Evolutionary conservation across 1,284 basidiomycete species (phyloP).

Genomic region (Singerocomus inundabilis): DNA sequence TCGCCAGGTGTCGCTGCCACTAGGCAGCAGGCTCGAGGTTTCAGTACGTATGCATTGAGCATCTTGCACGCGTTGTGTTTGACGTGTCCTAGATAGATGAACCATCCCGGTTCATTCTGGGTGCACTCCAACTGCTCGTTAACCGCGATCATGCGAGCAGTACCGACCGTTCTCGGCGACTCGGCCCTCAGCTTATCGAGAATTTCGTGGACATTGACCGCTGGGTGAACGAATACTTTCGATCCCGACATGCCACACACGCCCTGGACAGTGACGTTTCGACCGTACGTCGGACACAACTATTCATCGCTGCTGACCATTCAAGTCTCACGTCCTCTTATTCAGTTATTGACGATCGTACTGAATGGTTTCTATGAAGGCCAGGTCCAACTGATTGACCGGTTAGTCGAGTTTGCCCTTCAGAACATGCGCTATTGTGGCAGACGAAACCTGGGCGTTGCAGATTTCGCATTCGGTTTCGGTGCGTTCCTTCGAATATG

Average conservation of each 20-base stretch:
- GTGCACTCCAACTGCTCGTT: constrained; percentile 28
- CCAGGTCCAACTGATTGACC: constrained; percentile 29
- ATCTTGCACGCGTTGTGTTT: background rate
- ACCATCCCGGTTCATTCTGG: constrained; percentile 26
- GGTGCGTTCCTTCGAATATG: constrained; percentile 16
- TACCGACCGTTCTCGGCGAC: constrained; percentile 18
- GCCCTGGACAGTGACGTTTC: constrained; percentile 19
- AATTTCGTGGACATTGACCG: constrained; percentile 31
- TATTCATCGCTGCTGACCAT: background rate
- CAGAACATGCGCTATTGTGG: constrained; percentile 24
- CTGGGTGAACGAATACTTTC: constrained; percentile 31
- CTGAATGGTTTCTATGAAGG: constrained; percentile 34
- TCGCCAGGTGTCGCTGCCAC: constrained; percentile 25
- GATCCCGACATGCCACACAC: constrained; percentile 17
- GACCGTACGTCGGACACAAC: constrained; percentile 15
- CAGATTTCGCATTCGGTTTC: constrained; percentile 32
- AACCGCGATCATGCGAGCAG: constrained; percentile 24
- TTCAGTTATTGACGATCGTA: constrained; percentile 31
- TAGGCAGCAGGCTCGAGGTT: constrained; percentile 27
- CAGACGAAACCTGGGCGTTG: constrained; percentile 14
- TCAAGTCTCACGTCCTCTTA: background rate
- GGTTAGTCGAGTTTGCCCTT: constrained; percentile 27
- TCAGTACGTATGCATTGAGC: constrained; percentile 15
- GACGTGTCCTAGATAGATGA: constrained; percentile 25
- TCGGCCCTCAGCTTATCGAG: constrained; percentile 33